Percentiles rank a stretch among this genome's conserved stretches.
phyloP scores from a whole-genome alignment of 805 yeast species.

The Hemisphaericaspora nanyangensis region DNA sequence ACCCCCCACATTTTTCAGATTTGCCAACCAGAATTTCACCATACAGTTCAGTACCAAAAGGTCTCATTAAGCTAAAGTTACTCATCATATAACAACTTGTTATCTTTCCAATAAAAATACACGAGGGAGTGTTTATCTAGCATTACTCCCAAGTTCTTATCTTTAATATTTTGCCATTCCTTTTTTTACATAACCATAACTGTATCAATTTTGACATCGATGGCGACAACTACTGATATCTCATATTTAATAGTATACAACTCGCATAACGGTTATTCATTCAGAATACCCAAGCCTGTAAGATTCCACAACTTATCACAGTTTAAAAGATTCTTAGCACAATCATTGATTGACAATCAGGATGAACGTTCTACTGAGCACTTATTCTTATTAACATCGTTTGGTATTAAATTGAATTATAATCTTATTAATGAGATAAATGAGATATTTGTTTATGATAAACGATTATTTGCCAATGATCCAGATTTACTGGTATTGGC shows the following conservation, averaged over 20 bases:
- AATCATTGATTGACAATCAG: constrained; percentile 21
- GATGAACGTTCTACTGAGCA: constrained; percentile 16
- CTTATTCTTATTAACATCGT: constrained; percentile 57
- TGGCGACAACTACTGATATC: too few species aligned
- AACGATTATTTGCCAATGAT: constrained; percentile 45
- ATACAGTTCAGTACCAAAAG: too few species aligned
- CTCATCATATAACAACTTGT: too few species aligned
- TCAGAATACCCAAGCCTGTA: constrained; percentile 38
- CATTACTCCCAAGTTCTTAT: too few species aligned
- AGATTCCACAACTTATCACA: constrained; percentile 31
- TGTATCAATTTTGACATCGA: too few species aligned
- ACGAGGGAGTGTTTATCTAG: too few species aligned
- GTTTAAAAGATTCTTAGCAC: constrained; percentile 28
- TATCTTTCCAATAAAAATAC: too few species aligned
- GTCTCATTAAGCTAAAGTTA: too few species aligned
- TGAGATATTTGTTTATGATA: constrained; percentile 62
- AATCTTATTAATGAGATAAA: constrained; percentile 47
- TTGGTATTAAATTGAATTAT: constrained; percentile 58
- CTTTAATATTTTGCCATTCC: too few species aligned
- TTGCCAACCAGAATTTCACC: too few species aligned
- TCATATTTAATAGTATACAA: constrained; percentile 29
- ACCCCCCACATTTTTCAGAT: too few species aligned
- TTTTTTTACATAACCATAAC: too few species aligned
- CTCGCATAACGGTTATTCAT: constrained; percentile 33
- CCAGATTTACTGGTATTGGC: constrained; percentile 1